Evolutionary conservation across 2,329 filamentous ascomycete species (phyloP).

Genomic region (Fusarium anthophilum): DNA sequence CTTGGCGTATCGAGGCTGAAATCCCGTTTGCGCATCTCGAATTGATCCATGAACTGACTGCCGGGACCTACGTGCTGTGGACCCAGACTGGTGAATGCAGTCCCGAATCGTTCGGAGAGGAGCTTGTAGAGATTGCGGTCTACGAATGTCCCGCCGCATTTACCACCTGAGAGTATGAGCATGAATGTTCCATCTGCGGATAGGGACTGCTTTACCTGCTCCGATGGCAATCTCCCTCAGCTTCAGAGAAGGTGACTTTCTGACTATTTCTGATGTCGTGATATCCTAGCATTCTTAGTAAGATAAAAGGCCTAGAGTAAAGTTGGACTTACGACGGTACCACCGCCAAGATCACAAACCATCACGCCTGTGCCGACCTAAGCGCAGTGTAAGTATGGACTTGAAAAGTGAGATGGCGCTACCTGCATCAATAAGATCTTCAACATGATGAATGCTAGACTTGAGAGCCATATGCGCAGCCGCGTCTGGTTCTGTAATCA

Average conservation of each 20-base stretch:
- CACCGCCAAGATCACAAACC: not conserved
- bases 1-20: not conserved
- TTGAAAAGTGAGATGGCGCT: accelerated
- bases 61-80: not conserved
- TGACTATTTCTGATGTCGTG: not conserved
- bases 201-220: not conserved
- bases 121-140: not conserved
- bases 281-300: not conserved
- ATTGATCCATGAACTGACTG: not conserved
- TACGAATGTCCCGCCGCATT: not conserved
- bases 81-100: not conserved
- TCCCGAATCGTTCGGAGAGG: not conserved
- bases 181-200: accelerated
- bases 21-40: not conserved
- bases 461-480: not conserved
- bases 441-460: not conserved
- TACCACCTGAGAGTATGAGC: not conserved
- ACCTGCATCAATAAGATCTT: not conserved
- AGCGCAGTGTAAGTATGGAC: not conserved
- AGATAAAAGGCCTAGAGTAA: accelerated
- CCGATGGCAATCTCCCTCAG: not conserved
- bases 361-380: not conserved
- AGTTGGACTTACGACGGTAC: not conserved
- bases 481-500: not conserved
- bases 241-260: not conserved